Base-by-base conservation (phyloP, 2,329 filamentous ascomycete genomes). In the Pseudohalonectria lignicola region DNA sequence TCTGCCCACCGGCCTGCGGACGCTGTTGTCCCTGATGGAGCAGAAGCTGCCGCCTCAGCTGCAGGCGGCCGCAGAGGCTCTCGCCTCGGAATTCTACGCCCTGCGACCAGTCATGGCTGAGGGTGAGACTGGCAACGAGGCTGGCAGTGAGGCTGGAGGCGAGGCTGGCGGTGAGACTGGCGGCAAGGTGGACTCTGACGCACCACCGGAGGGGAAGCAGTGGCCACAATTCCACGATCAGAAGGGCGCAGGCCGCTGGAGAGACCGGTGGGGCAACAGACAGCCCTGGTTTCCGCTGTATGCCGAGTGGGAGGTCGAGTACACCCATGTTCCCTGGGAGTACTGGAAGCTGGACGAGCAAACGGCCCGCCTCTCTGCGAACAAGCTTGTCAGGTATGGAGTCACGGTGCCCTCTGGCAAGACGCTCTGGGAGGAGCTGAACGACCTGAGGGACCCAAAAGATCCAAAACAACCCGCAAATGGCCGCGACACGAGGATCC, bases 221-320 rank as follows among this genome's bases (percentile, higher is more conserved):
- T 32, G 28, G 31, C 48, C 47, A 0, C 44, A 41, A n/a, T 51
- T 42, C 15, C 49, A 55, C 31, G 47, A 51, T 34, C 19, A 20
- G 19, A 31, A 39, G 23, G 31, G 21, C n/a, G 13, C 2, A 20
- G 23, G n/a, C 31, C 31, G 35, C 15, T 41, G 46, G 49, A 43
- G 58, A 3, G 57, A 60, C 39, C 46, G 39, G 2, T 63, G 59
- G 60, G 45, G 40, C 2, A 37, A 52, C 20, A 45, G 42, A 0
- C 61, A 67, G 39, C 54, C 61, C 0, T 66, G 55, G 54, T 56
- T 56, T 17, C 63, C 64, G 0, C 49, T 67, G 1, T 68, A 55
- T 19, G 36, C 58, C 0, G 64, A 68, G 44, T 68, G 63, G 63
- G 61, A 66, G 38, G 55, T 47, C 1, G 53, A 60, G 35, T 68